phyloP scores from a whole-genome alignment of 768 basidiomycete species.

The Boletus sensibilis region DNA sequence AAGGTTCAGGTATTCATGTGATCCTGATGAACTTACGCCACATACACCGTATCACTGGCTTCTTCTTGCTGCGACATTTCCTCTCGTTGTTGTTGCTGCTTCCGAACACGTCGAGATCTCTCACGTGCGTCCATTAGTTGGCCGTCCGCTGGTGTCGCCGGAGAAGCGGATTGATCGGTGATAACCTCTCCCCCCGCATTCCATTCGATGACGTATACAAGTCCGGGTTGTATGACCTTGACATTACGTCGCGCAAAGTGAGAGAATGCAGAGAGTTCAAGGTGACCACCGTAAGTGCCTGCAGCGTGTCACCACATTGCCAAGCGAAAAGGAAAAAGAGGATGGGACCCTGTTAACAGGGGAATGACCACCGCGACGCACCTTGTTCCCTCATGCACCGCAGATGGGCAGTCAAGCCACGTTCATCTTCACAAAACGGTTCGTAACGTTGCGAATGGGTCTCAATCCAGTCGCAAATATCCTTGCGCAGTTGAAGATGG shows the following conservation, averaged over 20 bases:
- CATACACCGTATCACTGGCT: conserved; percentile 59
- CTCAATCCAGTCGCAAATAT: conserved; percentile 84
- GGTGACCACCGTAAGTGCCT: conserved; percentile 91
- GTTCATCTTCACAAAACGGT: conserved; percentile 84
- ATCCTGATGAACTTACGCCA: conserved; percentile 63
- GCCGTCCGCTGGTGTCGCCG: conserved; percentile 26
- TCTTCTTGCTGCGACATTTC: conserved; percentile 21
- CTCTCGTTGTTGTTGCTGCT: conserved; percentile 37
- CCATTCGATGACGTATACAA: conserved; percentile 91
- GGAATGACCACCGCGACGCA: conserved; percentile 30
- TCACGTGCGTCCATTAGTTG: conserved; percentile 40
- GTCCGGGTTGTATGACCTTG: conserved; percentile 90
- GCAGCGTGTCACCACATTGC: conserved; percentile 15
- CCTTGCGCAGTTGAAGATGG: conserved; percentile 65
- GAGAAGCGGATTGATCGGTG: conserved; percentile 27
- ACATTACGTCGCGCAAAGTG: conserved; percentile 75
- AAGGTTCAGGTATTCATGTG: conserved; percentile 6
- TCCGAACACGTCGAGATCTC: conserved; percentile 41
- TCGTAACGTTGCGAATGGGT: conserved; percentile 69
- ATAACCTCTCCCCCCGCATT: conserved; percentile 51
- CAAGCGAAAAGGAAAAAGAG: conserved; percentile 12
- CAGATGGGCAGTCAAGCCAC: conserved; percentile 72
- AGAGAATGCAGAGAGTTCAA: conserved; percentile 91
- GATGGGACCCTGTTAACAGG: neutral
- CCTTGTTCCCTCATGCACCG: conserved; percentile 78